These are phyloP conservation scores for Monosporascus sp. DNA, from an alignment of 2,329 filamentous ascomycete genomes.

Conservation along the genomic window DNA sequence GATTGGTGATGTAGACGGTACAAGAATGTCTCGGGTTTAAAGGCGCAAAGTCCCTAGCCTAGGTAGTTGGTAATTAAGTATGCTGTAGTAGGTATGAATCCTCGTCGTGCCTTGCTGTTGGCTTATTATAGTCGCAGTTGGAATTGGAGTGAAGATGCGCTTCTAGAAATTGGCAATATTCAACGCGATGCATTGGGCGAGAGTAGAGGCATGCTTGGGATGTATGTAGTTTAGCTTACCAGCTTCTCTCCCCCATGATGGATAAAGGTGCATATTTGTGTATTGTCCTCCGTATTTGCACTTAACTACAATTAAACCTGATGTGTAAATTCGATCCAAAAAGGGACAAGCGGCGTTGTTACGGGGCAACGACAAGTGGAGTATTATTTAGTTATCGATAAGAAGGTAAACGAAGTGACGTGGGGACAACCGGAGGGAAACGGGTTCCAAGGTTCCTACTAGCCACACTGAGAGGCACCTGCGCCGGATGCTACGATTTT, in stretches of 20 bases:
- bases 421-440: no score
- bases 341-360: background rate
- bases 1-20: background rate
- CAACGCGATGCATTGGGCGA: background rate
- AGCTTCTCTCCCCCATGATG: background rate
- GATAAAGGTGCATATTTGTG: background rate
- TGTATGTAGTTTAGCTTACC: background rate
- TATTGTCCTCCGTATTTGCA: background rate
- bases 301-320: background rate
- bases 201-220: no score
- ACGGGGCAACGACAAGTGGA: background rate
- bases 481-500: no score
- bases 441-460: no score
- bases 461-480: no score
- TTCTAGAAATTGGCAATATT: background rate
- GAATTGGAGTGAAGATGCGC: background rate
- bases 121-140: background rate
- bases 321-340: background rate
- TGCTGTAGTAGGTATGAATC: background rate
- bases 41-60: no score
- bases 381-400: no score
- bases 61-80: background rate
- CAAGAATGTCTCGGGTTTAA: background rate
- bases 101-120: background rate
- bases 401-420: no score